Evolutionary conservation across 179 eudicot genomes (phyloP), one percentile per base, ranked within the genome.

Genomic region (Silene noctiflora): DNA sequence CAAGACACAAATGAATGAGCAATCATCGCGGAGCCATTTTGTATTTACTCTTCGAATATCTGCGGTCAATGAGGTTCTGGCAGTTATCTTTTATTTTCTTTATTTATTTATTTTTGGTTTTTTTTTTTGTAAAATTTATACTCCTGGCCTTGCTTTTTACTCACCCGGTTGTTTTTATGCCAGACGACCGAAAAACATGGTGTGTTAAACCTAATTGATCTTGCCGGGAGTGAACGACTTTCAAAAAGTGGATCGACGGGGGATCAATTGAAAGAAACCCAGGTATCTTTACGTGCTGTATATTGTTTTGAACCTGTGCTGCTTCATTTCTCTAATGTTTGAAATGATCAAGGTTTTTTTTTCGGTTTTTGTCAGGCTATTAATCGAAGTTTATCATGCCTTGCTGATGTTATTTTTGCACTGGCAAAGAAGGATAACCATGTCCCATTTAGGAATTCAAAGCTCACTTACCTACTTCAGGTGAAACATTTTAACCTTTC

Each of bases 111-210:
- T 27, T 14, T 63, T 46, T 27, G 29, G n/a, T 11, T 9, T 1
- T 27, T 1, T 16, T 27, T 14, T 63, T 46, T 27, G 29, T 66
- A 21, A 48, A 10, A 1, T 56, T 29, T 17, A 27, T 17, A 0
- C 5, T 61, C 5, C 39, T 19, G 51, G 0, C 9, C 9, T 44
- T 55, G 35, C 29, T 12, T n/a, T 53, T n/a, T 80, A 63, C 51
- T 80, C 53, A 80, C 27, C 21, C 16, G 29, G 29, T 53, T 12
- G 25, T 71, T 55, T 44, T 46, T 69, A 4, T 76, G 29, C 44
- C 79, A 91, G 96, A 84, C 88, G 81, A 91, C 96, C 6, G 93
- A 88, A 68, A 92, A 91, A 69, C 92, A 91, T 33, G 96, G 96
- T 19, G 81, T 91, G 27, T 71, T 91, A 39, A 91, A 91, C 77